These are phyloP conservation scores for Alloteropsis angusta DNA, from an alignment of 202 grass and related monocot species.

Conservation along the genomic window DNA sequence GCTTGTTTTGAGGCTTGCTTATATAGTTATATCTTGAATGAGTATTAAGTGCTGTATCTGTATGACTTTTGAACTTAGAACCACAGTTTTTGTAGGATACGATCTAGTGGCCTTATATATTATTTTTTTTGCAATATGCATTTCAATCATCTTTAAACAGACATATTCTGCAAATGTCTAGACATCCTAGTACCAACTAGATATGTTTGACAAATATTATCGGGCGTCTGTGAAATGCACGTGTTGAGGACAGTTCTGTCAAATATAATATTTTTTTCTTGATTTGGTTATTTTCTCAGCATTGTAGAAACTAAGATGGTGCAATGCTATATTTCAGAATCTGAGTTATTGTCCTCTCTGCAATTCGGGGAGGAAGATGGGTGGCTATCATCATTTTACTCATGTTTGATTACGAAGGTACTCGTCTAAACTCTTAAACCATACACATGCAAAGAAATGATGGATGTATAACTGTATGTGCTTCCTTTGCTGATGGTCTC, in stretches of 20 bases:
- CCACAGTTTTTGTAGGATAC: background rate
- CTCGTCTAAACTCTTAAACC: background rate
- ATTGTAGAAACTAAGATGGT: conserved; percentile 2
- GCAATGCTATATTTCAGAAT: conserved; percentile 47
- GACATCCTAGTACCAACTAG: conserved; percentile 8
- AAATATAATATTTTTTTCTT: background rate
- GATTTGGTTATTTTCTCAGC: background rate
- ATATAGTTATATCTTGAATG: background rate
- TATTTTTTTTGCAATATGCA: background rate
- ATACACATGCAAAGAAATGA: background rate
- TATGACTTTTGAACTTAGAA: background rate
- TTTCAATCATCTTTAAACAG: background rate
- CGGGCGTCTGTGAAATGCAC: background rate
- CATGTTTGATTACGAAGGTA: conserved; percentile 96
- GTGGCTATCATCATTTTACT: conserved; percentile 82
- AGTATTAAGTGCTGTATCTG: background rate
- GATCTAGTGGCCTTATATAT: background rate
- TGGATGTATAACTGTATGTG: background rate
- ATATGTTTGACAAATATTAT: background rate
- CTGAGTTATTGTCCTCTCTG: conserved; percentile 70
- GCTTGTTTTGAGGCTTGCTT: conserved; percentile 17
- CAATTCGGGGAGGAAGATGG: conserved; percentile 88
- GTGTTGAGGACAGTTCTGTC: background rate
- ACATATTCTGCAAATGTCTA: background rate
- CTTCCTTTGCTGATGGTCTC: conserved; percentile 11